Conservation (phyloP, 169 alveolate genomes). For the Cytauxzoon felis region DNA sequence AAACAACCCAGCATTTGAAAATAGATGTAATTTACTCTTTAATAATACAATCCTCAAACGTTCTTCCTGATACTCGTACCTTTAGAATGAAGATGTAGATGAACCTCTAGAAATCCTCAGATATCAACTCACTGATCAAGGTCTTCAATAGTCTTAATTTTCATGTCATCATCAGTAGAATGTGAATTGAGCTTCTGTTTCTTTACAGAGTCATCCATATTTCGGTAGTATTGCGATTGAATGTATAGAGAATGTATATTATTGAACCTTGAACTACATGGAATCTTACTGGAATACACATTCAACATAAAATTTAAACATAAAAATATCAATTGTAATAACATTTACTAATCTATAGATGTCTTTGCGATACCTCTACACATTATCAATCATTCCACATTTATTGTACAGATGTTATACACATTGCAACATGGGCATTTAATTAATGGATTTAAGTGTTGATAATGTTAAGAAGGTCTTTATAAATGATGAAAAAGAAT, state of each 20-base stretch:
- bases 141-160: conserved; percentile 24
- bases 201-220: neutral
- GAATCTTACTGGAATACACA: neutral
- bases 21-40: conserved; percentile 1
- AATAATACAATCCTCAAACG: conserved; percentile 10
- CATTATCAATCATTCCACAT: neutral
- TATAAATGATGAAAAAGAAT: conserved; percentile 21
- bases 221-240: neutral
- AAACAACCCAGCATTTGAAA: conserved; percentile 31
- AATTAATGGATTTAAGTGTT: neutral
- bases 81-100: neutral
- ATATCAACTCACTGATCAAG: conserved; percentile 24
- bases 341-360: neutral
- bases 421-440: neutral
- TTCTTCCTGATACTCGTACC: conserved; percentile 24
- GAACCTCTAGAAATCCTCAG: neutral
- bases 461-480: neutral
- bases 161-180: conserved; percentile 2
- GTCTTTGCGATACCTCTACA: conserved; percentile 6
- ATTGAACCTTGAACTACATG: too few species aligned
- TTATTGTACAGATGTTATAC: neutral
- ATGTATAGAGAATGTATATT: too few species aligned
- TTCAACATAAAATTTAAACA: neutral
- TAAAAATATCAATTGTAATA: neutral
- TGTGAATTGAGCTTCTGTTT: conserved; percentile 11